A percentile compares a stretch with the other conserved stretches of the same genome.
phyloP scores from a whole-genome alignment of 73 alveolate genomes.

The Effrenium voratum region DNA sequence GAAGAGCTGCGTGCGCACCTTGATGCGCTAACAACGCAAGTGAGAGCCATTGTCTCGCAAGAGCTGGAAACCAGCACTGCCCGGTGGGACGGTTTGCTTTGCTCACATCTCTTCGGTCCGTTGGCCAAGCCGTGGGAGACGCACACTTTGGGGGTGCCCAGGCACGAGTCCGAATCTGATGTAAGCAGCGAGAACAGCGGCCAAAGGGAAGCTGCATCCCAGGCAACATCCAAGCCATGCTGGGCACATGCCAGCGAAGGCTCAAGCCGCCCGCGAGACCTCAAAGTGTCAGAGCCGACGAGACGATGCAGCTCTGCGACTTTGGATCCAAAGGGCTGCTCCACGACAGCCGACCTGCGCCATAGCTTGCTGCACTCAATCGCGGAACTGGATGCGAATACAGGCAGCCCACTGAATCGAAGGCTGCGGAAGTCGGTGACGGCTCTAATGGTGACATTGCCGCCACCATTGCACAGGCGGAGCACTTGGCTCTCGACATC shows the following conservation, averaged over 20 bases:
- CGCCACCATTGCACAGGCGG: constrained; percentile 11
- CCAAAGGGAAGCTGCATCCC: background rate
- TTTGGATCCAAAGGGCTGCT: background rate
- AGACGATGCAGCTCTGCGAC: background rate
- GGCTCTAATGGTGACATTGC: constrained; percentile 24
- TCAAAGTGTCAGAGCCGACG: background rate
- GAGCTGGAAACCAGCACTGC: constrained; percentile 1
- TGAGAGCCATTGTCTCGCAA: constrained; percentile 8
- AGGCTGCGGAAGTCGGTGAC: constrained; percentile 34
- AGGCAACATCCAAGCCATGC: background rate
- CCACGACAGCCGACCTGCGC: constrained; percentile 14
- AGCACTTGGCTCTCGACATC: constrained; percentile 30
- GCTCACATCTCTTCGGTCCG: background rate
- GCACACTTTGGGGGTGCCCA: too few species aligned
- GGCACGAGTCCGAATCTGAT: too few species aligned
- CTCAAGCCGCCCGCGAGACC: background rate
- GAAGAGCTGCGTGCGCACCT: background rate
- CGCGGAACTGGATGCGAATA: constrained; percentile 22
- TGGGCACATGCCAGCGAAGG: background rate
- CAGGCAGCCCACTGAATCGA: constrained; percentile 7
- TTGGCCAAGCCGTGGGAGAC: background rate
- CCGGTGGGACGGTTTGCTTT: background rate
- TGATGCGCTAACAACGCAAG: background rate
- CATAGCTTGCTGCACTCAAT: constrained; percentile 71
- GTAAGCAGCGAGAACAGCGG: background rate